Evolutionary conservation across 2,329 filamentous ascomycete genomes (phyloP).

Genomic region (Trichoderma sp.): DNA sequence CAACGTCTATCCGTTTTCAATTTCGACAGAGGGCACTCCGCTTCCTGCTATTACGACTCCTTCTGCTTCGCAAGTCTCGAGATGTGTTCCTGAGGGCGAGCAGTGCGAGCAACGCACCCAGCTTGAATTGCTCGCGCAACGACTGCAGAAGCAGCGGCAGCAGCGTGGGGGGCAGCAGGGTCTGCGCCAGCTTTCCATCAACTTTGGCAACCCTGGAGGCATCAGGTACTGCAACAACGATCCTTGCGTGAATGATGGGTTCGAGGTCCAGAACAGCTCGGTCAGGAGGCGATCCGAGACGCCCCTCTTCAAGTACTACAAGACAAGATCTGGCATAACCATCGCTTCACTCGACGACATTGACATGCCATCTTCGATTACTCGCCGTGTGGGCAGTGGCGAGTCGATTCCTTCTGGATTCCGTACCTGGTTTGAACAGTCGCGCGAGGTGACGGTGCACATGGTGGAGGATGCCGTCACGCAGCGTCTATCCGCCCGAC

Average conservation of each 20-base stretch:
- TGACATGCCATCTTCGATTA: conserved; percentile 25
- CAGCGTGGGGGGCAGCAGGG: conserved; percentile 13
- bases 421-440: conserved; percentile 25
- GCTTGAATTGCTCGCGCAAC: conserved; percentile 13
- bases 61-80: conserved; percentile 26
- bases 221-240: conserved; percentile 29
- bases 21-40: conserved; percentile 20
- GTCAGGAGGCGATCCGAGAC: conserved; percentile 24
- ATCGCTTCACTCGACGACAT: conserved; percentile 25
- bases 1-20: conserved; percentile 30
- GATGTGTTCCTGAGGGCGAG: conserved; percentile 28
- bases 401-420: conserved; percentile 23
- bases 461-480: conserved; percentile 27
- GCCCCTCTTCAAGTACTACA: conserved; percentile 29
- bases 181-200: conserved; percentile 21
- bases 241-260: conserved; percentile 29
- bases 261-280: conserved; percentile 27
- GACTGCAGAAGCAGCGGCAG: conserved; percentile 8
- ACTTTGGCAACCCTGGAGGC: conserved; percentile 28
- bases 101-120: conserved; percentile 23
- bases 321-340: conserved; percentile 27
- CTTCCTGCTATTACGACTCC: not conserved
- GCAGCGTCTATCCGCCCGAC: conserved; percentile 25
- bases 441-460: conserved; percentile 17
- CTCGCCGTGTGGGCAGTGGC: conserved; percentile 23